Base-by-base conservation (phyloP, 176 grass and related monocot species). In the Tillandsia leiboldiana region DNA sequence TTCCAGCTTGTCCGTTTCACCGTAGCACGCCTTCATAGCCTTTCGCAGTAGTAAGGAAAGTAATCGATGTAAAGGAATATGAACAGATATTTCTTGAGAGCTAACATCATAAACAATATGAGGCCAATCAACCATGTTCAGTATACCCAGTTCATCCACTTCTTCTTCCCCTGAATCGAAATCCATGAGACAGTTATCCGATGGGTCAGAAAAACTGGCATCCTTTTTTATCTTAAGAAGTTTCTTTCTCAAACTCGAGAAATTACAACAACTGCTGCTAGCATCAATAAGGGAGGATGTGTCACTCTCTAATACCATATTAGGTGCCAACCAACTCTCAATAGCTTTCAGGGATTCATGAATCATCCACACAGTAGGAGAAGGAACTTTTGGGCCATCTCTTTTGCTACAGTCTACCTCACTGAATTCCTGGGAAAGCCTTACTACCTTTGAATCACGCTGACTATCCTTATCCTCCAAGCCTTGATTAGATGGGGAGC, bases 41-140 rank as follows among this genome's bases (percentile, higher is more conserved):
- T 77, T 94, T 22, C 87, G 75, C 82, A 99, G 64, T 42, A 99
- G 71, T 51, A 82, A 81, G 1, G 95, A 99, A 87, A 99, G 95
- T 75, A 99, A 86, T 33, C 90, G 86, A 74, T 99, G 95, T 72
- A 99, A 80, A 70, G 95, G 95, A 63, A 99, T 88, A 75, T 99
- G 95, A 61, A 99, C 93, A 71, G 90, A 99, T 72, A 84, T 94
- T 79, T 90, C 95, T 74, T 99, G 95, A 70, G 87, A 94, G 75
- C 90, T 86, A 51, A 99, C 87, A 70, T 99, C 95, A 69, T 90
- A 99, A 64, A 82, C 71, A 26, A 94, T 77, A 79, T 78, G 85
- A 65, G 89, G 89, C 95, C 95, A 99, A 27, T 66, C 70, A 59
- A 54, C 69, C 65, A 78, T 74, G 68, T 83, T 88, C 47, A 99